Evolutionary conservation across 805 yeast species (phyloP), one percentile per base, ranked within the genome.

Genomic region (Wickerhamiella parazyma): DNA sequence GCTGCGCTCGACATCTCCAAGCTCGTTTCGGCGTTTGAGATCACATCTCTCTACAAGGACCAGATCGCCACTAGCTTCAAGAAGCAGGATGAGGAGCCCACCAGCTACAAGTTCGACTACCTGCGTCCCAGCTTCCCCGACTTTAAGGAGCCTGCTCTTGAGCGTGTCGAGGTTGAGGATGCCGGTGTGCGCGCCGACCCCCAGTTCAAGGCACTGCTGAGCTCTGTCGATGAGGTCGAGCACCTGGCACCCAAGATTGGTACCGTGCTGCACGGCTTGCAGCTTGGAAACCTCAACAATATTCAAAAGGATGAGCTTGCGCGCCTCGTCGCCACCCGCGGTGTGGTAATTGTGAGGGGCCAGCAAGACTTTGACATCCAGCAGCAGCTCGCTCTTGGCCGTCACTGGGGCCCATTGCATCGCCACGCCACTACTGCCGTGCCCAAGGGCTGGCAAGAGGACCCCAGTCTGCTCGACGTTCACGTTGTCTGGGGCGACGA

Each of bases 201-300:
- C 7, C 28, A 46, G 8, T 58, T 52, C 49, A 38, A 50, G 29
- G 51, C 54, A 18, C 50, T 60, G 17, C 53, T 57, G 50, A 45
- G 46, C 20, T 54, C 51, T 17, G 61, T 57, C 12, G 44, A 49
- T 17, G 46, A 53, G 36, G 54, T 60, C 20, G 56, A 49, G 48
- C 71, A 70, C 49, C 58, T 80, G 31, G 73, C 83, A 1, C 89
- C 91, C 24, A 78, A 73, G 54, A 65, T 82, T 42, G 93, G 91
- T 17, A 65, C 77, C 16, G 83, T 75, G 49, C 63, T 81, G 37
- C 60, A 60, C 40, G 76, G 75, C n/a, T 56, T 70, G 45, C 67
- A 68, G 45, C 57, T 71, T 28, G 51, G 56, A 11, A 66, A 67
- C 26, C 58, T 71, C 45, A 61, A 55, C 25, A 68, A 66, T 41